A percentile compares a stretch with the other conserved stretches of the same genome.
phyloP scores from a whole-genome alignment of 257 asterid species.

The Capsicum rhomboideum region DNA sequence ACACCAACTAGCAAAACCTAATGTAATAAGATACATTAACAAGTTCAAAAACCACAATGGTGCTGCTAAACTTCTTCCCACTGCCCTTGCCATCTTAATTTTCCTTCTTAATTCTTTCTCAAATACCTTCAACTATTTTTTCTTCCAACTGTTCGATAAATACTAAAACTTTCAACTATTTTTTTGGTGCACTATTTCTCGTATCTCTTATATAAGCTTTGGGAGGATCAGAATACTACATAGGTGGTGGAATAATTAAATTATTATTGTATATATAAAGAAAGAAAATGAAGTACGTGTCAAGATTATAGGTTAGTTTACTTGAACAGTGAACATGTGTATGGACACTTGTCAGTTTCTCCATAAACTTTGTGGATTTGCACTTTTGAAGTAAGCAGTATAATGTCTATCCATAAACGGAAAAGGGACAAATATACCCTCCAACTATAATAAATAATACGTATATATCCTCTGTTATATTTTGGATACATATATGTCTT shows the following conservation, averaged over 20 bases:
- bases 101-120: neutral
- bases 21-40: slow-evolving; percentile 55
- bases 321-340: slow-evolving; percentile 14
- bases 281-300: slow-evolving; percentile 13
- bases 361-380: neutral
- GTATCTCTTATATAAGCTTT: neutral
- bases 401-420: neutral
- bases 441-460: no score
- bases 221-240: neutral
- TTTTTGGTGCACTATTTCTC: neutral
- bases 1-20: slow-evolving; percentile 92
- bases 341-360: slow-evolving; percentile 17
- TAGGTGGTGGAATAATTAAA: neutral
- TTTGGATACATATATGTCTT: no score
- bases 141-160: neutral
- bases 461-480: no score
- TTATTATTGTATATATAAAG: neutral
- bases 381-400: neutral
- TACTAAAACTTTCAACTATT: neutral
- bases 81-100: slow-evolving; percentile 56
- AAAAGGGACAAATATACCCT: no score
- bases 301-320: neutral
- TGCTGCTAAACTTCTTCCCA: slow-evolving; percentile 65
- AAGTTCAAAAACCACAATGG: slow-evolving; percentile 73
- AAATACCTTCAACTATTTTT: neutral